These are phyloP conservation scores for Diplosphaera chodatii DNA, from an alignment of 139 green algal species.

Conservation along the genomic window DNA sequence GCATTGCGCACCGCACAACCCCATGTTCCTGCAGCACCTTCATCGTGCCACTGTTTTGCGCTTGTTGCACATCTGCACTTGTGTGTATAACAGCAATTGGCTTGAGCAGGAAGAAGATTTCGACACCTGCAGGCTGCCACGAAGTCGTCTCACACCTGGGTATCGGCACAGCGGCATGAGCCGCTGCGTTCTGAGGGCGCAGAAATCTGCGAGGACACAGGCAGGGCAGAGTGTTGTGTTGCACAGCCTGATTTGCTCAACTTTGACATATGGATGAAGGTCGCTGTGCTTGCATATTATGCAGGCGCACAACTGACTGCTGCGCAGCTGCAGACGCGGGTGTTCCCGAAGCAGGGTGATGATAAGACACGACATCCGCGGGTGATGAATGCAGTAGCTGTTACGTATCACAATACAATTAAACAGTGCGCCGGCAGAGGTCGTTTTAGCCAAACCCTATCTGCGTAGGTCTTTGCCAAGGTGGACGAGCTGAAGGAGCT, in stretches of 20 bases:
- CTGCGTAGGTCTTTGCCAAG: constrained; percentile 1
- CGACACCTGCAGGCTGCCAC: not conserved
- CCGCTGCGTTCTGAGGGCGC: constrained; percentile 2
- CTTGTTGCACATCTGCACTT: too few species aligned
- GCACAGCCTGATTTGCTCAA: too few species aligned
- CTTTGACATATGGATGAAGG: not conserved
- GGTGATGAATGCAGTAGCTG: not conserved
- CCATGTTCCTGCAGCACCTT: too few species aligned
- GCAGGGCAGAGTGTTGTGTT: not conserved
- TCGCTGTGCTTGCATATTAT: too few species aligned
- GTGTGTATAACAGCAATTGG: too few species aligned
- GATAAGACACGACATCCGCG: not conserved
- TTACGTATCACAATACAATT: too few species aligned
- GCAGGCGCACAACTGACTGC: not conserved
- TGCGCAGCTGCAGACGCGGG: not conserved
- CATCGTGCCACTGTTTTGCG: too few species aligned
- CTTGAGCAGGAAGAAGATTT: too few species aligned
- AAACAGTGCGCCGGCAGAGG: too few species aligned
- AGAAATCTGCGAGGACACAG: constrained; percentile 19
- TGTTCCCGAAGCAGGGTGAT: not conserved
- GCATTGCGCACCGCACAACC: too few species aligned
- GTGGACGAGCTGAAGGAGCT: not conserved
- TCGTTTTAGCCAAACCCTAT: too few species aligned
- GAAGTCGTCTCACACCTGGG: not conserved
- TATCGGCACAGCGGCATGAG: constrained; percentile 12